Evolutionary conservation across 768 basidiomycete species (phyloP), one percentile per base, ranked within the genome.

Genomic region (Collybiopsis luxurians): DNA sequence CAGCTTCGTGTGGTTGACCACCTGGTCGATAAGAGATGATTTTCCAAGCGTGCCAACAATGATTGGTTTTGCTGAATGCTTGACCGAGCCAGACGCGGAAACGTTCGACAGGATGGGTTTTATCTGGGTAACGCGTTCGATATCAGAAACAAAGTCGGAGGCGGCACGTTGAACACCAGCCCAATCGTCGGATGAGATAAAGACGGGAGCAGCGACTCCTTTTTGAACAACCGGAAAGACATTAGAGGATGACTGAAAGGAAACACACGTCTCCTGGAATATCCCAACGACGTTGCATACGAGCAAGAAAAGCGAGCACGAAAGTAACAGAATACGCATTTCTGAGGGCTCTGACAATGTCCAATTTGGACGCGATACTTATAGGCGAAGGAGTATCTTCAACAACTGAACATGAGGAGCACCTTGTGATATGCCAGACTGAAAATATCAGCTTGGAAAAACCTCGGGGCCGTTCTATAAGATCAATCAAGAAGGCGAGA

Each of bases 11-110:
- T 71, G 64, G 47, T 83, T 81, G 34, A 86, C 75, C 12, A 86
- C 67, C 53, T 74, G 69, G 57, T 78, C 68, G 51, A 85, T 80
- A 50, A 85, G 66, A 30, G 79, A 74, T 1, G 82, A 82, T 60
- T 84, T 76, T 36, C 81, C 83, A 10, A 87, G 74, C 2, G 85
- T 86, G 4, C 87, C 87, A 19, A 89, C 73, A 54, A 90, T 82
- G 61, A 90, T 81, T 2, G 81, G 79, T 1, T 70, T 66, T 3
- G 71, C 58, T 11, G 71, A 61, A 24, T 67, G 63, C 5, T 59
- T 47, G 17, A 40, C 12, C 19, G 46, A 42, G 10, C 59, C 61
- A 11, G 74, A 62, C 10, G 77, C 65, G 24, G 82, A 81, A 60
- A 77, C 73, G 62, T 88, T 89, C 43, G 73, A 67, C 13, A 88